Conservation (phyloP, 139 green algal genomes). For the Haematococcus sp. region DNA sequence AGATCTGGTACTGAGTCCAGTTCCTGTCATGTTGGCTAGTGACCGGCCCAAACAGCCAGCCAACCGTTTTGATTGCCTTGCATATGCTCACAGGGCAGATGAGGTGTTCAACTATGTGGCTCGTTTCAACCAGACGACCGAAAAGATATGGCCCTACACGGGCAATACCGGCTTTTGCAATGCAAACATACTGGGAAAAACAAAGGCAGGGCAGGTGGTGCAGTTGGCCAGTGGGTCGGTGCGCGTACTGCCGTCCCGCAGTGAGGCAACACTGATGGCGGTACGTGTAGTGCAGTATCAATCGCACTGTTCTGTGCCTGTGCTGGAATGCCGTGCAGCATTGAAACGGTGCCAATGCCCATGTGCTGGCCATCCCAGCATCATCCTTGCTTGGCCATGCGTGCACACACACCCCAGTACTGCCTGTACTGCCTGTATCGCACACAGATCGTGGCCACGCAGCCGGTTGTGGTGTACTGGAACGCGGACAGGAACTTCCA, state of each 20-base stretch:
- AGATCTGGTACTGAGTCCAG: too few species aligned
- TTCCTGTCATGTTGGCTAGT: too few species aligned
- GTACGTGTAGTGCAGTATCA: too few species aligned
- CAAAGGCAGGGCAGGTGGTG: neutral
- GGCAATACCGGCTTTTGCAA: neutral
- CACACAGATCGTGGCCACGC: neutral
- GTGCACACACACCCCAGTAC: neutral
- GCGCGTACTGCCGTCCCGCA: neutral
- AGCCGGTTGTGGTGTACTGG: constrained; percentile 4
- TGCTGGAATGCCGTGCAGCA: too few species aligned
- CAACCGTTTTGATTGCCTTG: too few species aligned
- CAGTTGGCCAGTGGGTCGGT: neutral
- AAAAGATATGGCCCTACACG: neutral
- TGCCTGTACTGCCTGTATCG: neutral
- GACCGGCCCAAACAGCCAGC: too few species aligned
- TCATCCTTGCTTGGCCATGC: too few species aligned
- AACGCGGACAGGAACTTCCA: neutral
- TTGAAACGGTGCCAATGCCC: too few species aligned
- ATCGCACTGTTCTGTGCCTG: too few species aligned
- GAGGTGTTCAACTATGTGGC: neutral
- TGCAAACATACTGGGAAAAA: neutral
- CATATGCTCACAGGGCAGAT: too few species aligned
- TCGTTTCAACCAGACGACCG: neutral
- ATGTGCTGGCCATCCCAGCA: too few species aligned
- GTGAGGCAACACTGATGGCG: constrained; percentile 1